Conservation (phyloP, 257 asterid species). For the Primulina eburnea region DNA sequence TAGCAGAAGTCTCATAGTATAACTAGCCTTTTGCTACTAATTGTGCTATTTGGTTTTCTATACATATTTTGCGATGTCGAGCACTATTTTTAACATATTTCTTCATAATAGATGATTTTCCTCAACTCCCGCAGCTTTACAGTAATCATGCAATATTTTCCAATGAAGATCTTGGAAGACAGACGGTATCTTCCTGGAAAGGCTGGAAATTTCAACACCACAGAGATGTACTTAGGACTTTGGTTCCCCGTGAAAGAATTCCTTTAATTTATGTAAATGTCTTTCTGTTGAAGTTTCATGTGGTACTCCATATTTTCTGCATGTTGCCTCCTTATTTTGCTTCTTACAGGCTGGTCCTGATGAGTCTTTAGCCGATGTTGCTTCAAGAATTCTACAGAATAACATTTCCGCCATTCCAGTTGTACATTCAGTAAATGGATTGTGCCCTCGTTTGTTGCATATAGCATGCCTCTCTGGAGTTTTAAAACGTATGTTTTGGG, state of each 20-base stretch:
- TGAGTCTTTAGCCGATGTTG: constrained; percentile 52
- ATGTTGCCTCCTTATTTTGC: constrained; percentile 12
- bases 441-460: constrained; percentile 45
- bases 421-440: constrained; percentile 44
- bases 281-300: not conserved
- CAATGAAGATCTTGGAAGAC: constrained; percentile 43
- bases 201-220: constrained; percentile 40
- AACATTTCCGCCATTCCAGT: constrained; percentile 59
- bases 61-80: not conserved
- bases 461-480: constrained; percentile 56
- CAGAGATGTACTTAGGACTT: constrained; percentile 28
- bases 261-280: constrained; percentile 55
- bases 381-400: constrained; percentile 51
- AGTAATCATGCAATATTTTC: constrained; percentile 38
- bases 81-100: not conserved
- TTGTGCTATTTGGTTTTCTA: not conserved
- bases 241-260: constrained; percentile 36
- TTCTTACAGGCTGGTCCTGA: constrained; percentile 68
- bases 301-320: not conserved
- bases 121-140: constrained; percentile 47
- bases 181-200: constrained; percentile 67
- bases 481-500: constrained; percentile 38
- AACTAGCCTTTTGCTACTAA: not conserved
- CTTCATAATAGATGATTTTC: not conserved
- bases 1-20: not conserved